Percentiles rank a stretch among this genome's conserved stretches.
phyloP scores from a whole-genome alignment of 306 rosid species.

The Quercus suber region DNA sequence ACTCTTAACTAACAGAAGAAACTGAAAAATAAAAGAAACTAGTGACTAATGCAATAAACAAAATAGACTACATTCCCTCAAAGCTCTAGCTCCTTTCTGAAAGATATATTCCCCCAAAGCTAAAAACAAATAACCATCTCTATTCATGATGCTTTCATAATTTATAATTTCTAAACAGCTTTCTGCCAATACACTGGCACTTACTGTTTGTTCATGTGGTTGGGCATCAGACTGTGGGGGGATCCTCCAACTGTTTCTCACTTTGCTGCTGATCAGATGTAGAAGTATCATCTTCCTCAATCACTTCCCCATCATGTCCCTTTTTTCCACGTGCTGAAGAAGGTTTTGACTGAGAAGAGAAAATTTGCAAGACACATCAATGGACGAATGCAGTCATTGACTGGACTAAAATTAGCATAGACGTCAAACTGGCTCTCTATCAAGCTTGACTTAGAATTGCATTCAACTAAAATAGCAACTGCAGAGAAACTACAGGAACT shows the following conservation, averaged over 20 bases:
- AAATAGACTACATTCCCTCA: too few relatives aligned
- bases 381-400: neutral
- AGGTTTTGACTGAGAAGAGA: slow-evolving; percentile 60
- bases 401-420: neutral
- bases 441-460: neutral
- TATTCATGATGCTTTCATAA: too few relatives aligned
- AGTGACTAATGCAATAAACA: too few relatives aligned
- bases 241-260: slow-evolving; percentile 62
- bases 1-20: too few relatives aligned
- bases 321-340: slow-evolving; percentile 66
- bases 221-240: slow-evolving; percentile 49
- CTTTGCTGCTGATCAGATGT: slow-evolving; percentile 48
- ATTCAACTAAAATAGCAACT: neutral
- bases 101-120: too few relatives aligned
- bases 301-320: slow-evolving; percentile 71
- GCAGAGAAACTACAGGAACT: neutral
- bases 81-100: too few relatives aligned
- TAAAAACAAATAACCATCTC: too few relatives aligned
- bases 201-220: slow-evolving; percentile 59
- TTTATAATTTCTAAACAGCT: neutral
- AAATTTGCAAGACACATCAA: slow-evolving; percentile 15
- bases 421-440: neutral
- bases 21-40: too few relatives aligned
- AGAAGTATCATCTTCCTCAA: slow-evolving; percentile 65
- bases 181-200: slow-evolving; percentile 24